Evolutionary conservation across 164 flowering plant genomes (phyloP).

Genomic region (Cinnamomum chago): DNA sequence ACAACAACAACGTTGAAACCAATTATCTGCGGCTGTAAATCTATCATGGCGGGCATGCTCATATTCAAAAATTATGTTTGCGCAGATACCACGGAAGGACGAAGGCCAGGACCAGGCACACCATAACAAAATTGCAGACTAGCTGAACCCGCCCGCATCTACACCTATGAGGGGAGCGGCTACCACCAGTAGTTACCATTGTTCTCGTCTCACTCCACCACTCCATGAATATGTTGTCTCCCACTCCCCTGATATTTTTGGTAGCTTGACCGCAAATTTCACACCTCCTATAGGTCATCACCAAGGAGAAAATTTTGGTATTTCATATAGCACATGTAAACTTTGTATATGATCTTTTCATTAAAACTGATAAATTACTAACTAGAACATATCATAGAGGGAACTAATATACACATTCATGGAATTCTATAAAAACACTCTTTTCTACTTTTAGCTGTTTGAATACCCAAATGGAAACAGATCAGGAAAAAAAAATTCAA

Average conservation of each 20-base stretch:
- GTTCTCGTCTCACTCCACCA: slow-evolving; percentile 24
- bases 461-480: too few species aligned
- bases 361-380: neutral
- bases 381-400: neutral
- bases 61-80: too few species aligned
- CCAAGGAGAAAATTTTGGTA: neutral
- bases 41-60: too few species aligned
- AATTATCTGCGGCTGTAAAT: too few species aligned
- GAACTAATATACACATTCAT: neutral
- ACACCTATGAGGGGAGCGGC: slow-evolving; percentile 19
- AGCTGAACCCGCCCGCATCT: slow-evolving; percentile 51
- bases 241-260: slow-evolving; percentile 43
- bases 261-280: slow-evolving; percentile 71
- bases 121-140: slow-evolving; percentile 59
- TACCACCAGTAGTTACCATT: neutral
- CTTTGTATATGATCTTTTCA: neutral
- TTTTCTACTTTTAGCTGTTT: too few species aligned
- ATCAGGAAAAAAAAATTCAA: too few species aligned
- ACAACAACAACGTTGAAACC: too few species aligned
- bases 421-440: too few species aligned
- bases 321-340: neutral
- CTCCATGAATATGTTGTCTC: slow-evolving; percentile 45
- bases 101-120: slow-evolving; percentile 50
- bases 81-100: slow-evolving; percentile 42
- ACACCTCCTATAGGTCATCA: slow-evolving; percentile 38